Evolutionary conservation across 208 protist species (phyloP).

Genomic region (Acanthamoeba sp.): DNA sequence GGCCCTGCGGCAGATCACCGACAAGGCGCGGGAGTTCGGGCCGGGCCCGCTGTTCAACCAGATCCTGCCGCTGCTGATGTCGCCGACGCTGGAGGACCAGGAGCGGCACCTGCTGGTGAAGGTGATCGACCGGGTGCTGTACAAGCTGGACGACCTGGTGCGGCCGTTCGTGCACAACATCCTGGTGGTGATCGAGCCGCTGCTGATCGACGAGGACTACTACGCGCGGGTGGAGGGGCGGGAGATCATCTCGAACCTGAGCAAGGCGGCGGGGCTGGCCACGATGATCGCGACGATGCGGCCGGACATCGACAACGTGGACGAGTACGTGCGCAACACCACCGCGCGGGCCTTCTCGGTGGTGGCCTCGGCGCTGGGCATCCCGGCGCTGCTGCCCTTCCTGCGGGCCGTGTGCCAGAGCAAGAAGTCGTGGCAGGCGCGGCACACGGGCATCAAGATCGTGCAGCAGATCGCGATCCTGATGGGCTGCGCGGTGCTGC

Average conservation of each 20-base stretch:
- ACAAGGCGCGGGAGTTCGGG: slow-evolving; percentile 98
- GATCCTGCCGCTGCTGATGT: slow-evolving; percentile 98
- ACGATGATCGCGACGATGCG: slow-evolving; percentile 98
- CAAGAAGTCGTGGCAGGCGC: slow-evolving; percentile 96
- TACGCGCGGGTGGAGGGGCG: slow-evolving; percentile 98
- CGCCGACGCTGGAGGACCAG: slow-evolving; percentile 97
- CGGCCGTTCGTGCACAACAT: slow-evolving; percentile 98
- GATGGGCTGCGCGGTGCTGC: slow-evolving; percentile 98
- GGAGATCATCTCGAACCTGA: slow-evolving; percentile 98
- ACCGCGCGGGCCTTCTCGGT: slow-evolving; percentile 98
- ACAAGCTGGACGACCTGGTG: slow-evolving; percentile 97
- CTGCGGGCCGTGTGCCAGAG: slow-evolving; percentile 97
- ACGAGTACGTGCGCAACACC: slow-evolving; percentile 98
- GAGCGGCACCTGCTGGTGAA: slow-evolving; percentile 99
- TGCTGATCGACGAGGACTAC: slow-evolving; percentile 98
- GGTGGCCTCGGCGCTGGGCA: slow-evolving; percentile 97
- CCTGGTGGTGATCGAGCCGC: slow-evolving; percentile 98
- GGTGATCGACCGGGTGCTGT: slow-evolving; percentile 99
- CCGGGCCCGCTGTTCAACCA: slow-evolving; percentile 98
- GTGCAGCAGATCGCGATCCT: slow-evolving; percentile 98
- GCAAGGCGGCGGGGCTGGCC: slow-evolving; percentile 98
- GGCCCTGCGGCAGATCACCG: slow-evolving; percentile 97
- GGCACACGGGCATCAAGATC: slow-evolving; percentile 98
- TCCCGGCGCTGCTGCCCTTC: slow-evolving; percentile 96
- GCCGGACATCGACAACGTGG: slow-evolving; percentile 98